These are phyloP conservation scores for Teunomyces gatunensis DNA, from an alignment of 805 yeast species.

Conservation along the genomic window DNA sequence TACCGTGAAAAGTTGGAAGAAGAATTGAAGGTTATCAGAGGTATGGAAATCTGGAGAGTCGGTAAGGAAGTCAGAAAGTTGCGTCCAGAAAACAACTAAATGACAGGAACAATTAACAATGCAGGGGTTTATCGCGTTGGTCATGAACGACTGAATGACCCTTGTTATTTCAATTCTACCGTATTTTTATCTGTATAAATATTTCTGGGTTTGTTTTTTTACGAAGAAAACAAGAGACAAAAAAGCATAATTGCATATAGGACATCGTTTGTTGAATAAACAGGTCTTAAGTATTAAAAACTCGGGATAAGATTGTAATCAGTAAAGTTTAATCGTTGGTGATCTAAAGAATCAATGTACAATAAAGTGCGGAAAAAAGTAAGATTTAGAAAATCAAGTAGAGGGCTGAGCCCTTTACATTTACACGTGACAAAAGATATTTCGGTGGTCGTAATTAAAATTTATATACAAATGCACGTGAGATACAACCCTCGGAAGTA, in stretches of 20 bases:
- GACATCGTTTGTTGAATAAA: slow-evolving; percentile 47
- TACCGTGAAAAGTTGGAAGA: slow-evolving; percentile 95
- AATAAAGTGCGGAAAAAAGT: too few species aligned
- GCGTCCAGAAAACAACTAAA: slow-evolving; percentile 97
- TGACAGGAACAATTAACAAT: slow-evolving; percentile 2
- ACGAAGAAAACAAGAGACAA: slow-evolving; percentile 6
- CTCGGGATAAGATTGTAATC: too few species aligned
- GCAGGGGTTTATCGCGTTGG: slow-evolving; percentile 22
- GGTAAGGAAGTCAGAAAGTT: slow-evolving; percentile 99
- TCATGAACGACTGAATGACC: slow-evolving; percentile 38
- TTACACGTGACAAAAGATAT: neutral
- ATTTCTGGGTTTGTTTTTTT: slow-evolving; percentile 9
- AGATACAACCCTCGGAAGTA: neutral
- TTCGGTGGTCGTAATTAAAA: neutral
- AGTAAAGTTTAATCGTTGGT: too few species aligned
- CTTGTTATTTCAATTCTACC: slow-evolving; percentile 13
- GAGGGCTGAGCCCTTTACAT: neutral
- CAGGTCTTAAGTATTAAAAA: slow-evolving; percentile 19
- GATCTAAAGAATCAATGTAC: neutral
- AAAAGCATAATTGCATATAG: slow-evolving; percentile 25
- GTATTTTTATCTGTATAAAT: slow-evolving; percentile 9
- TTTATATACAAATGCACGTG: neutral
- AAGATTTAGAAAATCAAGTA: neutral
- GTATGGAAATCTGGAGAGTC: slow-evolving; percentile 98
- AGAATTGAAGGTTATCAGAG: slow-evolving; percentile 91